Percentiles rank a stretch among this genome's conserved stretches.
phyloP scores from a whole-genome alignment of 345 rosid genomes.

The Populus davidiana region DNA sequence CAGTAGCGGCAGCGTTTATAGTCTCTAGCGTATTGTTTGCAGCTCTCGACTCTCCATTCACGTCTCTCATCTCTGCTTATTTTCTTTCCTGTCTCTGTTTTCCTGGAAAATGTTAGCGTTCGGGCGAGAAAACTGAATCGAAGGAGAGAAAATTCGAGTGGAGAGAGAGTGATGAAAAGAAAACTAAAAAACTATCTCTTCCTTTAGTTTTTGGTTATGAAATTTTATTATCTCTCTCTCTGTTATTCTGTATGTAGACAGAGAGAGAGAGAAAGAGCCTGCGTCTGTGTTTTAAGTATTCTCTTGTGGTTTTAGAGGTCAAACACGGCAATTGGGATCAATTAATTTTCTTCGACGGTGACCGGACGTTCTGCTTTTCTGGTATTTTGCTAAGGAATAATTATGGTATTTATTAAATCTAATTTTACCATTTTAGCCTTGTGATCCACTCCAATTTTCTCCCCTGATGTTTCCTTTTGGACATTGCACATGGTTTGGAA shows the following conservation, averaged over 20 bases:
- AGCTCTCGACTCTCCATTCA: conserved; percentile 35
- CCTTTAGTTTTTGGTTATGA: background rate
- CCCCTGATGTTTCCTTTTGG: background rate
- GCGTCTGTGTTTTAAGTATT: background rate
- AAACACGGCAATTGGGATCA: conserved; percentile 58
- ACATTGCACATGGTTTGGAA: too few relatives aligned
- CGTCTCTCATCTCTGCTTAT: conserved; percentile 44
- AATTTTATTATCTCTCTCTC: background rate
- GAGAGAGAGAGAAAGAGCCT: background rate
- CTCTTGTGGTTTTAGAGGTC: conserved; percentile 26
- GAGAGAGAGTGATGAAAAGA: background rate
- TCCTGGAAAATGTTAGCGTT: conserved; percentile 28
- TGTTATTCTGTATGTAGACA: background rate
- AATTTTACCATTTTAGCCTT: background rate
- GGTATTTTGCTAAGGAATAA: background rate
- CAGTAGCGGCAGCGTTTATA: conserved; percentile 83
- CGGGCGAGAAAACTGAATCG: conserved; percentile 14
- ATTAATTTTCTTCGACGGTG: conserved; percentile 10
- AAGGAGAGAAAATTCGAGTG: background rate
- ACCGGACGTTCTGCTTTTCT: background rate
- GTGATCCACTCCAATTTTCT: background rate
- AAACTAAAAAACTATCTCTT: background rate
- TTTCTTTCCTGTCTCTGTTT: background rate
- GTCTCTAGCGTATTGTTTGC: conserved; percentile 52
- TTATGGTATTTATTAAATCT: background rate